Evolutionary conservation across 257 asterid species (phyloP), one percentile per base, ranked within the genome.

Genomic region (Ilex aquifolium): DNA sequence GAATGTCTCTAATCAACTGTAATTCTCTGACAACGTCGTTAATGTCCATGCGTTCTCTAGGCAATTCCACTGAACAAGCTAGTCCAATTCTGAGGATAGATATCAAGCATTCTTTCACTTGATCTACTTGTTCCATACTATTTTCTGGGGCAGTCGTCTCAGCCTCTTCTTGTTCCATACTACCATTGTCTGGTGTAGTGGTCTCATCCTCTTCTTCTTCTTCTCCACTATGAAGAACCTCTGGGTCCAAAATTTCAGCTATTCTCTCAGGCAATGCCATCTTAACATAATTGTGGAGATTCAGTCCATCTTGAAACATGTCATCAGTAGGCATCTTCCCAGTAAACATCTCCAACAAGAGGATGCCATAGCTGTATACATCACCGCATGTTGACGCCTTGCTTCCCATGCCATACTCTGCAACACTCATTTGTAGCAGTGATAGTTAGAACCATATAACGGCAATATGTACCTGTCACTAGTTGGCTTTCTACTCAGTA

Each of bases 401-500:
- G n/a, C 73, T 57, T 4, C 66, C 76, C 76, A 77, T 71, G 63
- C 79, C 74, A 32, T 80, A 80, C 60, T 80, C 82, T 74, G 75
- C 71, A 61, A 36, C 42, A 36, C 8, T 36, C 42, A 36, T 36
- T 36, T 36, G 42, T 36, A 36, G 42, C 42, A 36, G 8, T 36
- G 2, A 4, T 36, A 36, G 42, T 36, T 36, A 36, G 42, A 4
- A 4, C 42, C 27, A 21, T 21, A 21, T 21, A 21, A 21, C 27
- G 27, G 27, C 27, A 21, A 21, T 21, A 21, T 21, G 27, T 21
- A 21, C 1, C 8, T 8, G 7, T 36, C 42, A 36, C 42, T 4
- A 4, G 5, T 36, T 36, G 2, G 42, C 42, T 36, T 4, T 36
- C 8, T 4, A 36, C 8, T 36, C 8, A 36, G 8, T 36, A 36